Evolutionary conservation across 2,329 filamentous ascomycete species (phyloP).

Genomic region (Hirsutella thompsonii): DNA sequence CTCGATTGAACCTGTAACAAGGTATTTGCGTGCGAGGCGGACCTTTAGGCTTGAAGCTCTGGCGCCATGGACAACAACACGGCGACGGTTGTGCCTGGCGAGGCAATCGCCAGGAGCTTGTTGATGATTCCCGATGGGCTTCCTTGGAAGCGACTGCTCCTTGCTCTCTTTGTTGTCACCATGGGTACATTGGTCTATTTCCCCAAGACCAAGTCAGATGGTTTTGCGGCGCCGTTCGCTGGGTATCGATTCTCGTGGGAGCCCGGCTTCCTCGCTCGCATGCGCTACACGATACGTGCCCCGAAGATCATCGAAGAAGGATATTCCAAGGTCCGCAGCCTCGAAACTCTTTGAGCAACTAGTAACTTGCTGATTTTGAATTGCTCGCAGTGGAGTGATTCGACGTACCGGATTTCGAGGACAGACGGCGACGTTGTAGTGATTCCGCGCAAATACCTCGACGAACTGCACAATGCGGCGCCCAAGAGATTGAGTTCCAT

Average conservation of each 20-base stretch:
- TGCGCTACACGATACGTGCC: constrained; percentile 2
- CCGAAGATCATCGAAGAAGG: constrained; percentile 4
- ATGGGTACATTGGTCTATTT: neutral
- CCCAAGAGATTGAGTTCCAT: constrained; percentile 4
- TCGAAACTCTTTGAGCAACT: no score
- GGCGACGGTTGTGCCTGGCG: neutral
- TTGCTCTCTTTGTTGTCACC: constrained; percentile 1
- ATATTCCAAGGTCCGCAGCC: constrained; percentile 2
- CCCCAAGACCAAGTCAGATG: neutral
- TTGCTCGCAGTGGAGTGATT: constrained; percentile 3
- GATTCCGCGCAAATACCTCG: constrained; percentile 3
- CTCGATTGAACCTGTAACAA: no score
- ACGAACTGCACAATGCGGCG: constrained; percentile 5
- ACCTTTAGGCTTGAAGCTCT: no score
- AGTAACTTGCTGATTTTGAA: neutral
- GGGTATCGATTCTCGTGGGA: constrained; percentile 4
- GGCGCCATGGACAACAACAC: neutral
- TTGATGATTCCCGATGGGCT: neutral
- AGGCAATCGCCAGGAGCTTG: neutral
- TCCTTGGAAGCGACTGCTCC: neutral
- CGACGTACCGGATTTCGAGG: constrained; percentile 4
- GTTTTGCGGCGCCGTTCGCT: constrained; percentile 2
- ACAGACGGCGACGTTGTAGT: constrained; percentile 5
- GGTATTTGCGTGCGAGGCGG: no score
- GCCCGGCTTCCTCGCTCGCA: constrained; percentile 1